These are phyloP conservation scores for Mangifera indica DNA, from an alignment of 345 rosid genomes.

Conservation along the genomic window DNA sequence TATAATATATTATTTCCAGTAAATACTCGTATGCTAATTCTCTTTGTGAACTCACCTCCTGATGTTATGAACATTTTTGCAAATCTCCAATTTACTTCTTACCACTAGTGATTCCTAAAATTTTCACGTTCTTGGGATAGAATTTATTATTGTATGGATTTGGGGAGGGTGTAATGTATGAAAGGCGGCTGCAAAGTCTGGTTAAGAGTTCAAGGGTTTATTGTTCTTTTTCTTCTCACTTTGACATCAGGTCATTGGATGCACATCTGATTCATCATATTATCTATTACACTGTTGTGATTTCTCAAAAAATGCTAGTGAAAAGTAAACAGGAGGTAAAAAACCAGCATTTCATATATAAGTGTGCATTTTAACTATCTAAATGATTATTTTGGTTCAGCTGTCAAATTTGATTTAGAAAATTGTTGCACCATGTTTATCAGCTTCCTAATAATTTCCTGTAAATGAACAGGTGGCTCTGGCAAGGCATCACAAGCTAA, in stretches of 20 bases:
- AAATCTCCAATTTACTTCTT: slow-evolving; percentile 4
- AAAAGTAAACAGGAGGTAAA: not conserved
- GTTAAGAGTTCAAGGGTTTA: not conserved
- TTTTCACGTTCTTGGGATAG: not conserved
- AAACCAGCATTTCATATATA: not conserved
- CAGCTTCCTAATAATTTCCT: slow-evolving; percentile 20
- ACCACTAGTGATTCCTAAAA: not conserved
- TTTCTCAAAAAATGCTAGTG: not conserved
- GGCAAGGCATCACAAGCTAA: slow-evolving; percentile 32
- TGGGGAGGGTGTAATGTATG: not conserved
- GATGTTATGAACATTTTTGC: not conserved
- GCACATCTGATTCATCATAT: not conserved
- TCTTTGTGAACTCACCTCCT: not conserved
- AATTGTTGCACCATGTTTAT: slow-evolving; percentile 1
- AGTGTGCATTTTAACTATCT: not conserved
- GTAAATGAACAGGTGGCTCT: slow-evolving; percentile 37
- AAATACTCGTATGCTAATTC: not conserved
- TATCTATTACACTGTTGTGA: not conserved
- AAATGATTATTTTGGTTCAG: not conserved
- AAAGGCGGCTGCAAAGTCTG: not conserved
- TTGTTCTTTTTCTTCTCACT: not conserved
- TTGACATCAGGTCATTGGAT: too few relatives aligned
- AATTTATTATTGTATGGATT: not conserved
- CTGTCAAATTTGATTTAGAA: slow-evolving; percentile 13
- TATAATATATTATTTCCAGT: not conserved